Conservation (phyloP, 2,329 filamentous ascomycete species). For the Colletotrichum sp. region DNA sequence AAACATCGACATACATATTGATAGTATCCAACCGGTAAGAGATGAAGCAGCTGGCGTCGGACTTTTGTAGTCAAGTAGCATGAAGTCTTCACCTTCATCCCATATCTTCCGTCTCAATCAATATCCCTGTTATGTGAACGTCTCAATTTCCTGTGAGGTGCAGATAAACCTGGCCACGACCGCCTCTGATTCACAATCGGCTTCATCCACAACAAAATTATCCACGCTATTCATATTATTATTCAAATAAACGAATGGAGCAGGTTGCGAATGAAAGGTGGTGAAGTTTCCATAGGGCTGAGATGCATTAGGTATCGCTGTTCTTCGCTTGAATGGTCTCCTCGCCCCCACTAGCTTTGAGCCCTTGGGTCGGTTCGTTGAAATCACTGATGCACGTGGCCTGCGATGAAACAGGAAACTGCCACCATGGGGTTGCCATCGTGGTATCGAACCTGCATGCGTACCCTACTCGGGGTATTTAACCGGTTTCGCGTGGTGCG, state of each 20-base stretch:
- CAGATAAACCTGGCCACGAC: neutral
- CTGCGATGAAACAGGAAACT: neutral
- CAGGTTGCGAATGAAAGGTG: neutral
- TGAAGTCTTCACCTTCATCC: neutral
- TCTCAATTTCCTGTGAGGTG: rapidly evolving
- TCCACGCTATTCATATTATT: neutral
- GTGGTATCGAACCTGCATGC: neutral
- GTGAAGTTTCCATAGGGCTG: neutral
- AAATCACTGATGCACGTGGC: neutral
- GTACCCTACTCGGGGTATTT: neutral
- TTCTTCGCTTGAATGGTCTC: neutral
- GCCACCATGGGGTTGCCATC: neutral
- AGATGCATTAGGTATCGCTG: neutral
- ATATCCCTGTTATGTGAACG: neutral
- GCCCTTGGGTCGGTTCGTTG: neutral
- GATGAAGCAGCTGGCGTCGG: neutral
- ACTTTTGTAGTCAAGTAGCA: rapidly evolving
- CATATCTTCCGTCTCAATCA: neutral
- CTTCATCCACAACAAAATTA: neutral
- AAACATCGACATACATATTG: neutral
- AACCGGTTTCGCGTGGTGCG: neutral
- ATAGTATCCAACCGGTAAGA: neutral
- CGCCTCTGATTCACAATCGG: neutral
- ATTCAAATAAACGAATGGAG: neutral
- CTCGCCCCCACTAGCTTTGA: neutral